Conservation (phyloP, 768 basidiomycete species). For the Auriscalpium microsporum region DNA sequence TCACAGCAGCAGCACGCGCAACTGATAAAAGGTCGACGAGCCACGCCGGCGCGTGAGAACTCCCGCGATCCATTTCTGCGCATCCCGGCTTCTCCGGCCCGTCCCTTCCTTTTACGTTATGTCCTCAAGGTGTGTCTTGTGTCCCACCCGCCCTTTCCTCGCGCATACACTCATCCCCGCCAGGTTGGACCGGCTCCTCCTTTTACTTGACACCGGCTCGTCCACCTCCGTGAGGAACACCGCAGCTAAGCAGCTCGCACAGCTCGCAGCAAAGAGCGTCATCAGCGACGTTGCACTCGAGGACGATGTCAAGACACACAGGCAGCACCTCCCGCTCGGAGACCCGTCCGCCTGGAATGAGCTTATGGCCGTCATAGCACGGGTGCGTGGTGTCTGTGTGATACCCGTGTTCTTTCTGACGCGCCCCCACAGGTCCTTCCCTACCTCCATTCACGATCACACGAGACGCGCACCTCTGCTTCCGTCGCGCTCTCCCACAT, state of each 20-base stretch:
- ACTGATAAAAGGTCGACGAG: slow-evolving; percentile 18
- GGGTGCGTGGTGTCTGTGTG: slow-evolving; percentile 39
- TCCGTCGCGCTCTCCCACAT: slow-evolving; percentile 85
- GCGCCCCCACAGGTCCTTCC: slow-evolving; percentile 63
- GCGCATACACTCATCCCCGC: neutral
- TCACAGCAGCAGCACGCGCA: slow-evolving; percentile 11
- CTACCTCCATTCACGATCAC: slow-evolving; percentile 83
- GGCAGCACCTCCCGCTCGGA: slow-evolving; percentile 47
- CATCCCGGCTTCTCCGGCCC: slow-evolving; percentile 40
- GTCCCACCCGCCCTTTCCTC: slow-evolving; percentile 11
- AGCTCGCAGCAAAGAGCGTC: slow-evolving; percentile 81
- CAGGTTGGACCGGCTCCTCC: slow-evolving; percentile 95
- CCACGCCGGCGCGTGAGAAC: slow-evolving; percentile 27
- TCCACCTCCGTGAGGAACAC: slow-evolving; percentile 83
- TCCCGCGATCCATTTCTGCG: slow-evolving; percentile 31
- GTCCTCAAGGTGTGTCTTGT: slow-evolving; percentile 62
- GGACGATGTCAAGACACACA: slow-evolving; percentile 61
- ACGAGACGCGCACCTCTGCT: slow-evolving; percentile 85
- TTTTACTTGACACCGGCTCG: slow-evolving; percentile 92
- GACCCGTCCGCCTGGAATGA: slow-evolving; percentile 85
- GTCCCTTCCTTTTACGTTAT: slow-evolving; percentile 49
- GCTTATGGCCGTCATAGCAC: slow-evolving; percentile 81
- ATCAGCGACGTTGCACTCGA: slow-evolving; percentile 74
- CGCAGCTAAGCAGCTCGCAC: slow-evolving; percentile 94
- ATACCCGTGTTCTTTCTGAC: neutral